These are phyloP conservation scores for Entomortierella beljakovae DNA, from an alignment of 192 early-diverging fungal genomes.

Conservation along the genomic window DNA sequence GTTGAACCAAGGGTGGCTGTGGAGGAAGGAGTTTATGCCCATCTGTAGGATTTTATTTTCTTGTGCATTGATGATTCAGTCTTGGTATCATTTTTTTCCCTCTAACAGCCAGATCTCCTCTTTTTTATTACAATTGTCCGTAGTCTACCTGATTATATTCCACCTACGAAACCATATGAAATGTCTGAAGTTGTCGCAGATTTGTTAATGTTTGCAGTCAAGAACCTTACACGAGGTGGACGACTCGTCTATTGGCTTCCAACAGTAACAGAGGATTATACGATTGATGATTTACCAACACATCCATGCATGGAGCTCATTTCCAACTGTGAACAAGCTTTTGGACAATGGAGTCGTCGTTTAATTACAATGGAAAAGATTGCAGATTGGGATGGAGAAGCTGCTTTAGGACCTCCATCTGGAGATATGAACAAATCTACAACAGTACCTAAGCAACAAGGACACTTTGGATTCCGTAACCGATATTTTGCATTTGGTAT, in stretches of 20 bases:
- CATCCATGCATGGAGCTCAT: constrained; percentile 86
- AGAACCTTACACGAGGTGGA: constrained; percentile 80
- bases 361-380: constrained; percentile 97
- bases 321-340: constrained; percentile 94
- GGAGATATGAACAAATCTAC: constrained; percentile 54
- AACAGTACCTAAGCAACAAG: constrained; percentile 20
- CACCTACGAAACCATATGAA: constrained; percentile 95
- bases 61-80: neutral
- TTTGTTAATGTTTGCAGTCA: constrained; percentile 85
- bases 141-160: constrained; percentile 76
- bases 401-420: constrained; percentile 20
- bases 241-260: constrained; percentile 98
- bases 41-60: constrained; percentile 42
- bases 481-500: constrained; percentile 43
- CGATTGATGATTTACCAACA: constrained; percentile 80
- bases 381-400: constrained; percentile 45
- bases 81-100: neutral
- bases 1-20: constrained; percentile 56
- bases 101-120: neutral
- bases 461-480: constrained; percentile 49
- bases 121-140: constrained; percentile 14
- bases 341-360: constrained; percentile 92
- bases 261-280: constrained; percentile 87
- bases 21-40: constrained; percentile 55
- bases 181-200: constrained; percentile 91